Conservation (phyloP, 2,329 filamentous ascomycete genomes). For the Tolypocladium sp. region DNA sequence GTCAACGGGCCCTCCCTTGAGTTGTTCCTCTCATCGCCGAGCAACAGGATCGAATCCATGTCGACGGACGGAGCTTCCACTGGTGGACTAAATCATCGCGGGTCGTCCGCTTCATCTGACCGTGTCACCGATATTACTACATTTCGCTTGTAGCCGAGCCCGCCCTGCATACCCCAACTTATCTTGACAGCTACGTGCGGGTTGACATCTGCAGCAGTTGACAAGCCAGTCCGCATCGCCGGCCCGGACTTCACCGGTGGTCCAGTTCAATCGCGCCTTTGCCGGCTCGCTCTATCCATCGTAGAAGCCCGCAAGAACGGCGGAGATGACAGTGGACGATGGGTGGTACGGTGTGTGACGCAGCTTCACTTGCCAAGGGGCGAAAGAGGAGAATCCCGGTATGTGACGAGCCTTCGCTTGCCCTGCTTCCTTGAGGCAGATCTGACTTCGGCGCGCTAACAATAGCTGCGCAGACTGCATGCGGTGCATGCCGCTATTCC, state of each 20-base stretch:
- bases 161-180: too few relatives aligned
- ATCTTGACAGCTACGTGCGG: not conserved
- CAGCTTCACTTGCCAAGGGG: not conserved
- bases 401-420: not conserved
- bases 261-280: not conserved
- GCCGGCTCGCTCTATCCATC: not conserved
- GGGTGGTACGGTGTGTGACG: not conserved
- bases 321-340: not conserved
- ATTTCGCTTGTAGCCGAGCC: not conserved
- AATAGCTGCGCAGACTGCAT: conserved; percentile 11
- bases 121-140: not conserved
- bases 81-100: not conserved
- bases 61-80: too few relatives aligned
- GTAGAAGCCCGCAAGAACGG: not conserved
- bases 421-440: not conserved
- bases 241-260: not conserved
- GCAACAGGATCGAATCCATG: not conserved
- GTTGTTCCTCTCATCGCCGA: not conserved
- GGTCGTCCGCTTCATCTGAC: not conserved
- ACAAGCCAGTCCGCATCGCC: not conserved
- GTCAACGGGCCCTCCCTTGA: too few relatives aligned
- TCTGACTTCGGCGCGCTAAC: not conserved
- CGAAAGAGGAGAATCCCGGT: conserved; percentile 13
- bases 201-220: not conserved
- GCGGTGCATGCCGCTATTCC: conserved; percentile 14